Conservation (phyloP, 2,329 filamentous ascomycete genomes). For the Pyrenophora seminiperda region DNA sequence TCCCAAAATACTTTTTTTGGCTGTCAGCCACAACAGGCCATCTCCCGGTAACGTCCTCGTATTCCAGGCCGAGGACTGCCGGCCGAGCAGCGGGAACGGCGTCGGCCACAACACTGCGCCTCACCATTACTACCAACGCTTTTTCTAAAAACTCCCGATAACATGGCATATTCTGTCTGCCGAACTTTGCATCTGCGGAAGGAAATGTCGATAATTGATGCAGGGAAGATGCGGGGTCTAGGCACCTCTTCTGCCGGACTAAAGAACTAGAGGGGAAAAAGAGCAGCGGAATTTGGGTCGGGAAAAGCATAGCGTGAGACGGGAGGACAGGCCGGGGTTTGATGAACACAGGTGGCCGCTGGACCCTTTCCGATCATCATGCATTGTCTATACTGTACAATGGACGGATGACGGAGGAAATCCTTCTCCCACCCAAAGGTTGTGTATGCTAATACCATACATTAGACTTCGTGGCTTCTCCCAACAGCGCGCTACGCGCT, state of each 20-base stretch:
- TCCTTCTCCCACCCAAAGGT: too few species aligned
- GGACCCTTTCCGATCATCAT: background rate
- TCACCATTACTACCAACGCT: too few species aligned
- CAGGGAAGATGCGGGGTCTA: background rate
- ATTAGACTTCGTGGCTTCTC: background rate
- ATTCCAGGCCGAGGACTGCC: too few species aligned
- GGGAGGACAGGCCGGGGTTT: constrained; percentile 6
- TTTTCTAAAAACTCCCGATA: too few species aligned
- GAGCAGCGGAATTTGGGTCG: background rate
- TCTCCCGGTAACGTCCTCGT: too few species aligned
- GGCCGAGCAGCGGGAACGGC: too few species aligned
- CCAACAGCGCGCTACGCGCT: background rate
- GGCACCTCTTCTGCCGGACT: background rate
- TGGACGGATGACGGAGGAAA: too few species aligned
- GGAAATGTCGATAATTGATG: background rate
- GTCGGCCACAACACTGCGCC: too few species aligned
- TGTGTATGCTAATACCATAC: background rate
- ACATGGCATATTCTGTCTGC: too few species aligned
- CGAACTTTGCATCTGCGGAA: background rate
- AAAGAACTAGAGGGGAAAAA: constrained; percentile 2
- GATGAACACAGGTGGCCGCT: background rate
- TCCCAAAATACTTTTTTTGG: too few species aligned
- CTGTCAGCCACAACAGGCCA: too few species aligned
- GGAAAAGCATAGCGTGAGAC: constrained; percentile 5
- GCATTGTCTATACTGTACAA: too few species aligned